These are phyloP conservation scores for Sambucus nigra DNA, from an alignment of 129 eudicot genomes.

Conservation along the genomic window DNA sequence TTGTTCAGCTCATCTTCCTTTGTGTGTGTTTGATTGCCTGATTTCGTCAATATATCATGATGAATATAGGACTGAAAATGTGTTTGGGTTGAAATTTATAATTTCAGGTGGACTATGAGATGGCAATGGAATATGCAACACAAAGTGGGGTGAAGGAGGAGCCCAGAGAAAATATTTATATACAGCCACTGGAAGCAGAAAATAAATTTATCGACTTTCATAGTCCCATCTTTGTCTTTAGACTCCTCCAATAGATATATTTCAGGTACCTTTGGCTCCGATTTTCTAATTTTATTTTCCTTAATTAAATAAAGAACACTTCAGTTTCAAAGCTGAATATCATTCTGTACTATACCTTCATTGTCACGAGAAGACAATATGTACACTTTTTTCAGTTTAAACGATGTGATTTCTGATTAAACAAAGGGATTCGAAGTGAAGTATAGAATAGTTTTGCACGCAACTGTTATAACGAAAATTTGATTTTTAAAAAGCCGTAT, in stretches of 20 bases:
- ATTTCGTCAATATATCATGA: too few relatives aligned
- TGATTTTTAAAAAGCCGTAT: too few relatives aligned
- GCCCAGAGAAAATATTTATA: conserved; percentile 61
- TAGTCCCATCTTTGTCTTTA: conserved; percentile 65
- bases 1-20: too few relatives aligned
- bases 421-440: too few relatives aligned
- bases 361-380: too few relatives aligned
- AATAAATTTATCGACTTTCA: conserved; percentile 41
- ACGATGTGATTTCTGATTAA: too few relatives aligned
- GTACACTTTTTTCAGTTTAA: too few relatives aligned
- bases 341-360: not conserved
- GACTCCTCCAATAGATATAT: conserved; percentile 43
- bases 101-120: conserved; percentile 94
- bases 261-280: not conserved
- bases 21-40: too few relatives aligned
- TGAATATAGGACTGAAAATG: too few relatives aligned
- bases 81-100: not conserved
- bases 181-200: conserved; percentile 53
- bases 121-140: conserved; percentile 98
- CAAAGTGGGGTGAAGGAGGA: conserved; percentile 88
- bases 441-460: too few relatives aligned
- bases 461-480: too few relatives aligned
- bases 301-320: not conserved
- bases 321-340: not conserved
- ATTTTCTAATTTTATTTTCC: too few relatives aligned